Evolutionary conservation across 805 yeast species (phyloP).

Genomic region (Vanderwaltozyma verrucispora): DNA sequence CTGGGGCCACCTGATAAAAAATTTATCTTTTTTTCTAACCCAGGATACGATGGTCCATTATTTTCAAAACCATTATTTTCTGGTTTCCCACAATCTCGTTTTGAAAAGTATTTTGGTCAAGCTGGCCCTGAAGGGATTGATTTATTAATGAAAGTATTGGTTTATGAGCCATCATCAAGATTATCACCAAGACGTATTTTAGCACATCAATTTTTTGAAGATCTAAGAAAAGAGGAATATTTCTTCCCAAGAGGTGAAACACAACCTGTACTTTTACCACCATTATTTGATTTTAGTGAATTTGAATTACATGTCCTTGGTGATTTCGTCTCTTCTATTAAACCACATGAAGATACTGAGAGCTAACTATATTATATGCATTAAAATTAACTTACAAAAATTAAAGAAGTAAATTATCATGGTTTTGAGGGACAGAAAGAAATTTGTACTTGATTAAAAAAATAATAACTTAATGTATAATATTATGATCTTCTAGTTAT

Average conservation of each 20-base stretch:
- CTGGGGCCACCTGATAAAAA: constrained; percentile 79
- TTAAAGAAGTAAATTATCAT: too few species aligned
- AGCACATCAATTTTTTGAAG: constrained; percentile 85
- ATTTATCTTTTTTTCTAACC: constrained; percentile 64
- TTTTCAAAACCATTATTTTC: constrained; percentile 54
- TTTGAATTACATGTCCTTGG: constrained; percentile 45
- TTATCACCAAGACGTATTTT: constrained; percentile 71
- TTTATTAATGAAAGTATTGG: constrained; percentile 67
- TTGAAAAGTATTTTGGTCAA: constrained; percentile 57
- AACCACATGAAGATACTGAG: constrained; percentile 6
- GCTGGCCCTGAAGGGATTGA: constrained; percentile 85
- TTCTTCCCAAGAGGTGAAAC: constrained; percentile 47
- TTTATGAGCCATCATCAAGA: constrained; percentile 82
- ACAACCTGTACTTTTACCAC: constrained; percentile 34
- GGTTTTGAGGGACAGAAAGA: too few species aligned
- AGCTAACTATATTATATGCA: not conserved
- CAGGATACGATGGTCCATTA: constrained; percentile 65
- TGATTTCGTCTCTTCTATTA: constrained; percentile 14
- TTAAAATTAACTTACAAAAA: not conserved
- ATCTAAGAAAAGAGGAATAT: constrained; percentile 49
- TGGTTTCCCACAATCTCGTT: constrained; percentile 44
- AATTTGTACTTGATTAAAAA: too few species aligned
- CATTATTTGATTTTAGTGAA: constrained; percentile 60
- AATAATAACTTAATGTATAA: too few species aligned
- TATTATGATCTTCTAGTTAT: not conserved